phyloP scores from a whole-genome alignment of 2,329 filamentous ascomycete species.

The Nectriaceae sp. region DNA sequence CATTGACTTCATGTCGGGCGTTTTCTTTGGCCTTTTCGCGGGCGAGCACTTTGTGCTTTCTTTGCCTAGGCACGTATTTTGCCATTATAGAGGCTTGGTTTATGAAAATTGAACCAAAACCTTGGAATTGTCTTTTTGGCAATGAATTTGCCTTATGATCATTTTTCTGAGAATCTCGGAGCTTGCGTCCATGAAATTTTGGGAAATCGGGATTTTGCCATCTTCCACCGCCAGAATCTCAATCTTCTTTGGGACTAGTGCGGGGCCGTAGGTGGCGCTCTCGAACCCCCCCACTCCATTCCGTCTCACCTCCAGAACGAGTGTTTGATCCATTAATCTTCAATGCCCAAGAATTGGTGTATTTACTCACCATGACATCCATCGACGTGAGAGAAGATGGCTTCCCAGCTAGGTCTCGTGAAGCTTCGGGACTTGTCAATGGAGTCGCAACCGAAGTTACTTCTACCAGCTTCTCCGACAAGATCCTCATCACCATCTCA shows the following conservation, averaged over 20 bases:
- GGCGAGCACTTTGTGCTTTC: conserved; percentile 70
- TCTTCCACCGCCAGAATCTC: conserved; percentile 36
- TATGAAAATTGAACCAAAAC: conserved; percentile 9
- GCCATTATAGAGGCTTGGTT: conserved; percentile 39
- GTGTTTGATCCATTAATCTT: not conserved
- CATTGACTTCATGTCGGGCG: conserved; percentile 40
- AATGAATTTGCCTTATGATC: not conserved
- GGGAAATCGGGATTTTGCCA: conserved; percentile 37
- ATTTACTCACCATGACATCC: conserved; percentile 38
- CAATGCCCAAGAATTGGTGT: not conserved
- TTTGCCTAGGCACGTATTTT: conserved; percentile 64
- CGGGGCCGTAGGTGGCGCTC: conserved; percentile 27
- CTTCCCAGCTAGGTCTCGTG: conserved; percentile 69
- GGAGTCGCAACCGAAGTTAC: conserved; percentile 72
- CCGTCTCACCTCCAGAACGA: no score
- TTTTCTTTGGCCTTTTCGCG: conserved; percentile 55
- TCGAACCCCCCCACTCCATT: conserved; percentile 10
- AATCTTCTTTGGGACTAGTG: conserved; percentile 35
- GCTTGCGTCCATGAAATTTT: conserved; percentile 35
- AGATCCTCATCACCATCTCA: conserved; percentile 85
- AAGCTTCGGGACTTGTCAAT: conserved; percentile 63
- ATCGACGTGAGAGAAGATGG: conserved; percentile 49
- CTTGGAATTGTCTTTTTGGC: not conserved
- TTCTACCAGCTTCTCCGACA: conserved; percentile 78
- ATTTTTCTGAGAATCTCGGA: conserved; percentile 10